These are phyloP conservation scores for Angomonas ambiguus DNA, from an alignment of 208 protist genomes.

Conservation along the genomic window DNA sequence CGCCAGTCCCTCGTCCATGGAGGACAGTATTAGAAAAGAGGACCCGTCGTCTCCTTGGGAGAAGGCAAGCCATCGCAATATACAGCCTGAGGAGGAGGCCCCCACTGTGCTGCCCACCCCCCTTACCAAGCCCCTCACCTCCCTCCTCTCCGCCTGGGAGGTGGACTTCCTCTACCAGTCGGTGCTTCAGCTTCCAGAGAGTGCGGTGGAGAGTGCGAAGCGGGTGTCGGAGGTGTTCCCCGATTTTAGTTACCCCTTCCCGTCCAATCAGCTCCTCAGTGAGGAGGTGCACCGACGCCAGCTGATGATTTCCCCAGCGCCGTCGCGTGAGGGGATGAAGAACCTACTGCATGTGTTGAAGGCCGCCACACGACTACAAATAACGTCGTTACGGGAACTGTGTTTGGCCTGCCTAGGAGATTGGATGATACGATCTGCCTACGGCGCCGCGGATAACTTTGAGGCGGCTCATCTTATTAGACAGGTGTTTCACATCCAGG, in stretches of 20 bases:
- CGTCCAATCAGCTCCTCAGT: slow-evolving; percentile 24
- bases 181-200: slow-evolving; percentile 38
- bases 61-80: not conserved
- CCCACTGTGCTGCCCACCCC: slow-evolving; percentile 42
- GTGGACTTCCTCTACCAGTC: slow-evolving; percentile 53
- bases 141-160: slow-evolving; percentile 56
- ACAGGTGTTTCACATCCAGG: slow-evolving; percentile 50
- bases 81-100: not conserved
- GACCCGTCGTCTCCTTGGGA: not conserved
- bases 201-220: slow-evolving; percentile 15
- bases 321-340: slow-evolving; percentile 27
- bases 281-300: slow-evolving; percentile 15
- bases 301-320: slow-evolving; percentile 27
- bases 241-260: slow-evolving; percentile 43
- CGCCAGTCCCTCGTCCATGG: not conserved
- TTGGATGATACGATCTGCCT: slow-evolving; percentile 57
- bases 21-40: too few species aligned
- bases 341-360: slow-evolving; percentile 33
- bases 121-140: slow-evolving; percentile 44
- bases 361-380: slow-evolving; percentile 43
- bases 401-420: slow-evolving; percentile 66
- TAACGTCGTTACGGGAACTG: slow-evolving; percentile 46
- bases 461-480: slow-evolving; percentile 69
- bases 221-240: slow-evolving; percentile 32
- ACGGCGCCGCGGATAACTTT: slow-evolving; percentile 57